phyloP scores from a whole-genome alignment of 2,329 filamentous ascomycete genomes.

The Coniochaeta sp. region DNA sequence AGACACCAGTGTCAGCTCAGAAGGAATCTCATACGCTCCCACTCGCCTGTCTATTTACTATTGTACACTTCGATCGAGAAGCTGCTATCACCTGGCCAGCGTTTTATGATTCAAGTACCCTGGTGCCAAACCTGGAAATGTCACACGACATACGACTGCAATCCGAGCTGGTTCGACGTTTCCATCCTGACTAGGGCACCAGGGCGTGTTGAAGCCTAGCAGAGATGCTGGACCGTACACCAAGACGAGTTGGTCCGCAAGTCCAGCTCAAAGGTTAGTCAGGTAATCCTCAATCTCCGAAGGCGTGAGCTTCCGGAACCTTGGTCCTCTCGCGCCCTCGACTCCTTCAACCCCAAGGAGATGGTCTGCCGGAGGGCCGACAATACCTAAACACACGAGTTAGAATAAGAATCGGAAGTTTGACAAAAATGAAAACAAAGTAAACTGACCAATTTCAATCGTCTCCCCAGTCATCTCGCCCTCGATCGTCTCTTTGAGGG shows the following conservation, averaged over 20 bases:
- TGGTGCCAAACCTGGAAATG: not conserved
- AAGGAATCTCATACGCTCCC: slow-evolving; percentile 14
- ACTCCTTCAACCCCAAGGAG: slow-evolving; percentile 87
- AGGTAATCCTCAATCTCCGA: slow-evolving; percentile 99
- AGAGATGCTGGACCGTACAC: not conserved
- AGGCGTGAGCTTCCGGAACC: slow-evolving; percentile 90
- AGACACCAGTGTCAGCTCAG: not conserved
- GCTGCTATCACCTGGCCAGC: slow-evolving; percentile 3
- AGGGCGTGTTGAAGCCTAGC: too few species aligned
- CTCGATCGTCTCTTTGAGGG: slow-evolving; percentile 98
- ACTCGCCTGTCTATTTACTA: slow-evolving; percentile 35
- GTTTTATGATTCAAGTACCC: slow-evolving; percentile 10
- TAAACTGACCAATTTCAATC: slow-evolving; percentile 80
- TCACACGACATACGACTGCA: not conserved
- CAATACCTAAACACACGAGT: slow-evolving; percentile 59
- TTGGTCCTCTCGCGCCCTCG: slow-evolving; percentile 73
- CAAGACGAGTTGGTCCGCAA: too few species aligned
- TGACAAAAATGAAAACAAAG: not conserved
- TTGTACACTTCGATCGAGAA: slow-evolving; percentile 31
- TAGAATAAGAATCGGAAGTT: slow-evolving; percentile 16
- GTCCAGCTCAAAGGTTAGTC: slow-evolving; percentile 76
- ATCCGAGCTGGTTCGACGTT: not conserved
- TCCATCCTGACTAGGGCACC: too few species aligned
- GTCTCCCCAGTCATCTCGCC: slow-evolving; percentile 99
- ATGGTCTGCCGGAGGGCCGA: slow-evolving; percentile 89